A percentile compares a stretch with the other conserved stretches of the same genome.
phyloP scores from a whole-genome alignment of 2,329 filamentous ascomycete species.

The Neoarthrinium moseri region DNA sequence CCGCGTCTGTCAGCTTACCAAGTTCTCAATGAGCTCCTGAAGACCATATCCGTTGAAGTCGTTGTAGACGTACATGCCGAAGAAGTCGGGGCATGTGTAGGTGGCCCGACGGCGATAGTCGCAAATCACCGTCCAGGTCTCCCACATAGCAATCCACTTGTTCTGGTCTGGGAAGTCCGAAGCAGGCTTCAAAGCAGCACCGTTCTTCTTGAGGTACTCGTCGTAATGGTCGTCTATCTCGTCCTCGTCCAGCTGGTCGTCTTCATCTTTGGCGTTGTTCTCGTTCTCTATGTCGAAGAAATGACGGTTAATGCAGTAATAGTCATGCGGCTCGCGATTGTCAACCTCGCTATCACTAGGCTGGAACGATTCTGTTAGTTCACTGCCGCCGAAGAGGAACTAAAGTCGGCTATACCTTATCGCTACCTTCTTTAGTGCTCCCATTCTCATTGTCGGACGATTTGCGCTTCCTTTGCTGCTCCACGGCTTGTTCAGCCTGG shows the following conservation, averaged over 20 bases:
- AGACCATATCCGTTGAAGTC: conserved; percentile 27
- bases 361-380: background rate
- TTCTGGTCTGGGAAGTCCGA: conserved; percentile 2
- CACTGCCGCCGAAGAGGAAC: too few relatives aligned
- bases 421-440: background rate
- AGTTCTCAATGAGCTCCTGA: conserved; percentile 27
- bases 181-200: conserved; percentile 8
- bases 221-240: conserved; percentile 16
- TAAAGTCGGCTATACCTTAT: background rate
- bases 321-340: conserved; percentile 15
- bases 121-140: conserved; percentile 17
- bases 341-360: conserved; percentile 8
- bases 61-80: conserved; percentile 28
- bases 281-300: conserved; percentile 21
- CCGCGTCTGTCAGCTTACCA: conserved; percentile 13
- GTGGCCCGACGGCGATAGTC: conserved; percentile 15
- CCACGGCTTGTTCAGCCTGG: background rate
- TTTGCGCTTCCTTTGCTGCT: background rate
- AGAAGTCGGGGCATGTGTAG: conserved; percentile 23
- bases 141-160: conserved; percentile 15
- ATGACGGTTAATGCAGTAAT: conserved; percentile 17
- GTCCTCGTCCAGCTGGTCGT: conserved; percentile 18
- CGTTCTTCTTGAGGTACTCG: conserved; percentile 10
- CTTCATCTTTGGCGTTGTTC: conserved; percentile 17
- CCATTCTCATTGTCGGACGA: background rate